Percentiles rank a stretch among this genome's conserved stretches.
Evolutionary conservation across 805 yeast species (phyloP).

Genomic region (Barnettozyma botsteinii): DNA sequence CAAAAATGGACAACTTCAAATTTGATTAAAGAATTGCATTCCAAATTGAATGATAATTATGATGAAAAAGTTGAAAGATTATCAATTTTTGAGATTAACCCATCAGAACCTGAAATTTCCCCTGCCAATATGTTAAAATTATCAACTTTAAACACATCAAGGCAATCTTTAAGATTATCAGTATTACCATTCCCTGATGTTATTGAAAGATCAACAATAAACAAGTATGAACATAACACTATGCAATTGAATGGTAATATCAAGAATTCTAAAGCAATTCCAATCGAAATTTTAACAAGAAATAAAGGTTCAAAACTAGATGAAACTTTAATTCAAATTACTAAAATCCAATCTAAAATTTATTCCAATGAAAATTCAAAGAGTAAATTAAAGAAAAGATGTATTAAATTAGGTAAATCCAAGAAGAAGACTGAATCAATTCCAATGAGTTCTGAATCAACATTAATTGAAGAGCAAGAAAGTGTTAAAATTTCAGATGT

Average conservation of each 20-base stretch:
- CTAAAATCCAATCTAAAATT: conserved; percentile 23
- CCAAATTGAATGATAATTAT: conserved; percentile 12
- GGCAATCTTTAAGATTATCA: conserved; percentile 74
- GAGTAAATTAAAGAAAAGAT: conserved; percentile 16
- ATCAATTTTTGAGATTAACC: conserved; percentile 46
- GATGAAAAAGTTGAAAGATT: conserved; percentile 28
- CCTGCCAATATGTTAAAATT: conserved; percentile 64
- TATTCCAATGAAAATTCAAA: conserved; percentile 22
- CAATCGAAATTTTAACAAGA: conserved; percentile 19
- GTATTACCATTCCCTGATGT: conserved; percentile 54
- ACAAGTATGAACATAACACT: conserved; percentile 16
- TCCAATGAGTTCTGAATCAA: conserved; percentile 18
- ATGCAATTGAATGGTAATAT: conserved; percentile 9
- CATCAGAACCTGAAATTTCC: conserved; percentile 55
- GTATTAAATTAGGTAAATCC: conserved; percentile 19
- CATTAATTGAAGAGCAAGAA: conserved; percentile 15
- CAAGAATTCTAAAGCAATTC: conserved; percentile 16
- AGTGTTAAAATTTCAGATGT: not conserved
- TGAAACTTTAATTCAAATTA: conserved; percentile 20
- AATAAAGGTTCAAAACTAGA: conserved; percentile 10
- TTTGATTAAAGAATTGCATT: conserved; percentile 25
- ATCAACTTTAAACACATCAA: conserved; percentile 60
- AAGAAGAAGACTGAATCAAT: conserved; percentile 2
- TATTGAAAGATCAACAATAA: conserved; percentile 45
- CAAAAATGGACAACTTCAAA: conserved; percentile 52